phyloP scores from a whole-genome alignment of 2,329 filamentous ascomycete genomes.

The Septoria linicola region DNA sequence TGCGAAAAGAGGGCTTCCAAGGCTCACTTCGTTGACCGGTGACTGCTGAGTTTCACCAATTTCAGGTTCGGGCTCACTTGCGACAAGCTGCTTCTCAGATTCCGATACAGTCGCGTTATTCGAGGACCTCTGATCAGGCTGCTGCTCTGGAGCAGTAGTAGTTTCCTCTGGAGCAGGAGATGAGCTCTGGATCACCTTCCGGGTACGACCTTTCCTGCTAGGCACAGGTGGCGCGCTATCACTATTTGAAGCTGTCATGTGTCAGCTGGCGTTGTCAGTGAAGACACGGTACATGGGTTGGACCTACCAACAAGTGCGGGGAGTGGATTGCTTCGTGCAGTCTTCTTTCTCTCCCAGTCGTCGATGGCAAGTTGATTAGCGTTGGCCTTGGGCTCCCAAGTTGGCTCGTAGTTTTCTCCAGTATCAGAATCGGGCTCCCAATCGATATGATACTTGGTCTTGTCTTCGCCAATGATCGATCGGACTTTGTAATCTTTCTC shows the following conservation, averaged over 20 bases:
- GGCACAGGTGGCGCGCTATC: background rate
- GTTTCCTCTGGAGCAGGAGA: slow-evolving; percentile 9
- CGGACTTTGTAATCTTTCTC: slow-evolving; percentile 31
- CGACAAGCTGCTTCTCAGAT: background rate
- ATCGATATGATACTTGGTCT: slow-evolving; percentile 53
- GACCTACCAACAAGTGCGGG: no score
- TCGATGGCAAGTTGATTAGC: slow-evolving; percentile 39
- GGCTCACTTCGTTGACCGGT: background rate
- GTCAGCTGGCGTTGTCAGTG: background rate
- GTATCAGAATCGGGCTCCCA: slow-evolving; percentile 57
- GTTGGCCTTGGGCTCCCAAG: slow-evolving; percentile 51
- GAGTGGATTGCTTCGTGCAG: slow-evolving; percentile 1
- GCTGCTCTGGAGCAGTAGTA: background rate
- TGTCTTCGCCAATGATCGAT: slow-evolving; percentile 37
- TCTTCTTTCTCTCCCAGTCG: slow-evolving; percentile 39
- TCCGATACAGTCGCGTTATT: background rate
- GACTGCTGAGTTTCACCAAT: slow-evolving; percentile 30
- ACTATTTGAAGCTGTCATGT: background rate
- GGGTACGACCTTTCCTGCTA: slow-evolving; percentile 3
- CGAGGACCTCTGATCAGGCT: background rate
- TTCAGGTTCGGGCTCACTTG: slow-evolving; percentile 22
- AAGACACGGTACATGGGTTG: background rate
- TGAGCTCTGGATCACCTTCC: slow-evolving; percentile 28
- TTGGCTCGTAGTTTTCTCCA: slow-evolving; percentile 49
- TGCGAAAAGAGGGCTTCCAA: background rate